Conservation (phyloP, 805 yeast genomes). For the Saccharomycopsis fodiens region DNA sequence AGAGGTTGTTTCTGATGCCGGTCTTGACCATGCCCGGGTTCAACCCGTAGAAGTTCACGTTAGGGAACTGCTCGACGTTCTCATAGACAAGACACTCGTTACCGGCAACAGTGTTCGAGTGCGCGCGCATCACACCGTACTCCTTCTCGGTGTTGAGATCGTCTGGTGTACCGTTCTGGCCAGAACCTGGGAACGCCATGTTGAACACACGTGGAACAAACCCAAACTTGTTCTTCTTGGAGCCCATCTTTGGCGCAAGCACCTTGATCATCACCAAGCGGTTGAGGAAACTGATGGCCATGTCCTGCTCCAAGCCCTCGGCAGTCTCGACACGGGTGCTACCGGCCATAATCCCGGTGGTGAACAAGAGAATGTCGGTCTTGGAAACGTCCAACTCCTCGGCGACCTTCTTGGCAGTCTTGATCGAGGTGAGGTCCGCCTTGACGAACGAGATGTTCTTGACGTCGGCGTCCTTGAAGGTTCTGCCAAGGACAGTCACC, state of each 20-base stretch:
- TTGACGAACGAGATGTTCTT: conserved; percentile 27
- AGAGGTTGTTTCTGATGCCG: conserved; percentile 28
- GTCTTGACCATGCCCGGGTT: conserved; percentile 36
- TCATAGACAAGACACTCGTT: conserved; percentile 32
- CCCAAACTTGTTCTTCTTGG: conserved; percentile 4
- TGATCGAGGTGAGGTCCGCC: conserved; percentile 30
- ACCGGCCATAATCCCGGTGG: conserved; percentile 33
- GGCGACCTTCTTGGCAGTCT: conserved; percentile 25
- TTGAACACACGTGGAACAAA: conserved; percentile 29
- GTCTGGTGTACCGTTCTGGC: conserved; percentile 27
- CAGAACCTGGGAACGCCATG: conserved; percentile 35
- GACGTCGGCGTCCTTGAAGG: conserved; percentile 27
- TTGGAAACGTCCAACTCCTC: conserved; percentile 22
- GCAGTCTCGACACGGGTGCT: conserved; percentile 27
- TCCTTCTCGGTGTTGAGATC: conserved; percentile 30
- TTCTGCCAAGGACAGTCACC: conserved; percentile 32
- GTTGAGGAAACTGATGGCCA: conserved; percentile 34
- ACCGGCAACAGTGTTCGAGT: conserved; percentile 36
- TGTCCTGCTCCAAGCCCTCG: conserved; percentile 33
- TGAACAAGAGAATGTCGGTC: conserved; percentile 29
- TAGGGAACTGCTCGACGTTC: conserved; percentile 20
- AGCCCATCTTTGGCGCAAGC: conserved; percentile 24
- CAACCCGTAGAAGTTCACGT: conserved; percentile 29
- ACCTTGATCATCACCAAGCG: conserved; percentile 28
- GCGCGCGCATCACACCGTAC: conserved; percentile 28